Conservation (phyloP, 2,329 filamentous ascomycete species). For the Exophiala xenobiotica region DNA sequence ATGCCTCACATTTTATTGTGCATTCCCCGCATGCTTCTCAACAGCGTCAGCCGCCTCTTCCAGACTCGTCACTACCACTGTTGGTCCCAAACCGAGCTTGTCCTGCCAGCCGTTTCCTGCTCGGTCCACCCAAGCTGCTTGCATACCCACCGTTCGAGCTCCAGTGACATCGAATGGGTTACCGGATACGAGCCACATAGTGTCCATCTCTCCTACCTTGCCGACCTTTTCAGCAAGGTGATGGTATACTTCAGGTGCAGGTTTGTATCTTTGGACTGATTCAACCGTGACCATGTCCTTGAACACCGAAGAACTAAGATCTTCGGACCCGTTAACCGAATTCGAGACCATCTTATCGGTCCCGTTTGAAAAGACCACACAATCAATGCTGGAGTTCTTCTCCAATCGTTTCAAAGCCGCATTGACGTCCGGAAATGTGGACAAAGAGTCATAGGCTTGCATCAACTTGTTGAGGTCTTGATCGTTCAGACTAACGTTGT, state of each 20-base stretch:
- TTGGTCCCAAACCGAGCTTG: constrained; percentile 55
- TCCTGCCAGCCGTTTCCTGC: constrained; percentile 65
- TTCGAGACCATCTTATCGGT: constrained; percentile 61
- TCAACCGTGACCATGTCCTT: constrained; percentile 62
- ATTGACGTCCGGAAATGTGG: constrained; percentile 64
- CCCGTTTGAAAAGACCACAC: constrained; percentile 71
- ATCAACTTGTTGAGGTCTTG: constrained; percentile 55
- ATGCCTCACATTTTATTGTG: not conserved
- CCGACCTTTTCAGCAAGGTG: constrained; percentile 56
- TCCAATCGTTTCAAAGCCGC: constrained; percentile 53
- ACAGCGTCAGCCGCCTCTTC: constrained; percentile 54
- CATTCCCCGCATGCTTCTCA: constrained; percentile 22
- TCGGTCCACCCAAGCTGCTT: constrained; percentile 67
- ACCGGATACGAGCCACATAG: constrained; percentile 68
- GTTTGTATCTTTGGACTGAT: constrained; percentile 63
- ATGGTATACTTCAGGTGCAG: constrained; percentile 60
- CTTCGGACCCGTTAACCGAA: constrained; percentile 58
- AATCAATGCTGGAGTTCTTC: constrained; percentile 43
- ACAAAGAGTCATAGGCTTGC: constrained; percentile 63
- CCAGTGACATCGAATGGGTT: constrained; percentile 75
- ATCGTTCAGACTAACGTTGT: constrained; percentile 46
- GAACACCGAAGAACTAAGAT: constrained; percentile 54
- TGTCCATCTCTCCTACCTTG: constrained; percentile 45
- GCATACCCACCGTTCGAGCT: constrained; percentile 60
- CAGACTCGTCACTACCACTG: constrained; percentile 55